Conservation (phyloP, 2,329 filamentous ascomycete species). For the Stagonosporopsis rhizophila region DNA sequence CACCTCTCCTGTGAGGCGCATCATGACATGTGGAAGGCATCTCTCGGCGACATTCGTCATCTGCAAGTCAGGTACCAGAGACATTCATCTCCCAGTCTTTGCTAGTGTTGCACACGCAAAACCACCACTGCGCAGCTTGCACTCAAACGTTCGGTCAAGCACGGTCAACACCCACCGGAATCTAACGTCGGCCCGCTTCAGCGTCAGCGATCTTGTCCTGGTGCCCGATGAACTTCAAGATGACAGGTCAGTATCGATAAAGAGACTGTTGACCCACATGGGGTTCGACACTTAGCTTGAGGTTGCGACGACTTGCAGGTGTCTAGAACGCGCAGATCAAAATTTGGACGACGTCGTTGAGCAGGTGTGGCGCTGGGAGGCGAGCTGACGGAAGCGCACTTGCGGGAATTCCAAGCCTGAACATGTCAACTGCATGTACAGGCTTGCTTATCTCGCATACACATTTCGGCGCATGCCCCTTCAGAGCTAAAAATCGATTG, state of each 20-base stretch:
- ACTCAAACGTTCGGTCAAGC: conserved; percentile 9
- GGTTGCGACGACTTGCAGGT: conserved; percentile 13
- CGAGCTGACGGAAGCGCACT: conserved; percentile 6
- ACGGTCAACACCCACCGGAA: conserved; percentile 12
- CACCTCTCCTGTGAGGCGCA: neutral
- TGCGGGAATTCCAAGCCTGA: neutral
- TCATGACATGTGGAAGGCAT: neutral
- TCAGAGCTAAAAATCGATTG: neutral
- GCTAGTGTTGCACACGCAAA: conserved; percentile 4
- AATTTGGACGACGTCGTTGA: conserved; percentile 13
- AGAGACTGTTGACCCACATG: conserved; percentile 10
- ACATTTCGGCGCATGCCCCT: neutral
- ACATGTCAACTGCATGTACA: conserved; percentile 8
- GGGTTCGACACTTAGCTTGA: conserved; percentile 14
- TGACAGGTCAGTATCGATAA: conserved; percentile 18
- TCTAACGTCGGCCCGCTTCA: conserved; percentile 17
- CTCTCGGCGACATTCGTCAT: neutral
- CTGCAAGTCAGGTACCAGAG: conserved; percentile 7
- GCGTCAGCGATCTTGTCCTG: conserved; percentile 7
- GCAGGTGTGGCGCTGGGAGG: conserved; percentile 11
- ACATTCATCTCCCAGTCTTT: conserved; percentile 3
- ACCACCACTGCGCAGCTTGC: neutral
- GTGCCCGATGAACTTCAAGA: conserved; percentile 6
- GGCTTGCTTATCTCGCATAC: conserved; percentile 6
- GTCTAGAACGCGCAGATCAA: conserved; percentile 20